Evolutionary conservation across 2,329 filamentous ascomycete genomes (phyloP).

Genomic region (Stagonosporopsis tanaceti): DNA sequence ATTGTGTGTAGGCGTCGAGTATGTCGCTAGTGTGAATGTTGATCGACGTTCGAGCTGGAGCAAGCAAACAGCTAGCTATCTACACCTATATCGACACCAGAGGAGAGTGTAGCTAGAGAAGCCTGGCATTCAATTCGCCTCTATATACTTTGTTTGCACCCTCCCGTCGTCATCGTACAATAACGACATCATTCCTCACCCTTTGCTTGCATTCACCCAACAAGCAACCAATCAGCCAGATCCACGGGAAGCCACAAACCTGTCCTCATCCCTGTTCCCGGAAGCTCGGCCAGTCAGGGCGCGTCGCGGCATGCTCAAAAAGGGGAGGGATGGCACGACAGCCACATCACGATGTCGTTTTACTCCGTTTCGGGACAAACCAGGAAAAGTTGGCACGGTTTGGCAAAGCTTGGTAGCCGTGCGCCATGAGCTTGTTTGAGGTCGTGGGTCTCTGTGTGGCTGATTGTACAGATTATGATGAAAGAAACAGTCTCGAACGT

Average conservation of each 20-base stretch:
- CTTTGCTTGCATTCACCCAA: slow-evolving; percentile 10
- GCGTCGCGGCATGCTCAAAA: slow-evolving; percentile 7
- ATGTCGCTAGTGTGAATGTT: slow-evolving; percentile 5
- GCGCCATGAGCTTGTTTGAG: slow-evolving; percentile 26
- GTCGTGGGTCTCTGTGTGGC: slow-evolving; percentile 28
- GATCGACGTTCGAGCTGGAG: slow-evolving; percentile 6
- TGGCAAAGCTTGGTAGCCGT: slow-evolving; percentile 33
- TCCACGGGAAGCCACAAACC: slow-evolving; percentile 41
- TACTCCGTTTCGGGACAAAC: slow-evolving; percentile 9
- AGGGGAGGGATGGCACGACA: slow-evolving; percentile 14
- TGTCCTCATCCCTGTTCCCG: slow-evolving; percentile 32
- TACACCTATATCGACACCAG: slow-evolving; percentile 9
- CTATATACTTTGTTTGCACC: slow-evolving; percentile 13
- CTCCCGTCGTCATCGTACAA: slow-evolving; percentile 15
- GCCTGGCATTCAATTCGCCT: neutral
- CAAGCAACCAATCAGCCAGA: slow-evolving; percentile 17
- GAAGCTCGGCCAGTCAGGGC: slow-evolving; percentile 17
- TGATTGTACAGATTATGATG: slow-evolving; percentile 25
- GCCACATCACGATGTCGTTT: slow-evolving; percentile 15
- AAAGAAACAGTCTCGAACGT: slow-evolving; percentile 16
- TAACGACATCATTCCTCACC: slow-evolving; percentile 29
- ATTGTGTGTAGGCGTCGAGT: slow-evolving; percentile 33
- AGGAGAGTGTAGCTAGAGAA: slow-evolving; percentile 4
- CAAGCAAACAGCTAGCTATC: slow-evolving; percentile 10
- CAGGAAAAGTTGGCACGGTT: slow-evolving; percentile 18